Base-by-base conservation (phyloP, 1,284 basidiomycete species). In the Stygiomarasmius scandens region DNA sequence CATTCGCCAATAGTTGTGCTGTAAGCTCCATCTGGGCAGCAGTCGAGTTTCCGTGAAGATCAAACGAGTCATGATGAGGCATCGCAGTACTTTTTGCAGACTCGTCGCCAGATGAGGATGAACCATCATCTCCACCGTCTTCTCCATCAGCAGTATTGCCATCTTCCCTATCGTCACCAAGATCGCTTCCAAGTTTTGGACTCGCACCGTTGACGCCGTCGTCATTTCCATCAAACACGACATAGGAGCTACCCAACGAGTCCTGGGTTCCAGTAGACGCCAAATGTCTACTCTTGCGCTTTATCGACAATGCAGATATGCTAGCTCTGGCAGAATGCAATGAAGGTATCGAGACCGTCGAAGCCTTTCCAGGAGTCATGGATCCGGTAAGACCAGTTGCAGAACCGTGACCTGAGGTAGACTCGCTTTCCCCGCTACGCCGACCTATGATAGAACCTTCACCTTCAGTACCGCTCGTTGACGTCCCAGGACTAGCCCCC, bases 11-110 rank as follows among this genome's bases (percentile, higher is more conserved):
- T 14, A 97, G 78, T 64, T 92, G 87, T 14, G 81, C 66, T 0
- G 88, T 87, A 38, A 95, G 76, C 60, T 96, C 93, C 63, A 95
- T 75, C 72, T 96, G 93, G 3, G 93, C 88, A 19, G 86, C 78
- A 19, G 86, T 80, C 9, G 89, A 83, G 65, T 93, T 93, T 3
- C 85, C 88, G 36, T 93, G 85, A 9, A 96, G 73, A 52, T 90
- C 86, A 64, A 92, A 92, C 12, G 80, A 80, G 12, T 75, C 72
- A 25, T 84, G 79, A 65, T 95, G 83, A 0, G 95, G 94, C 0
- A 90, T 84, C 0, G 68, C 67, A 12, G 63, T 65, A 29, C 72
- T 71, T 14, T 72, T 71, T 14, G 50, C 24, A 9, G 77, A 73
- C 41, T 77, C 78, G 0, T 77, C 74, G 51, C 80, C 72, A 45